Evolutionary conservation across 208 protist species (phyloP).

Genomic region (Acanthamoeba triangularis): DNA sequence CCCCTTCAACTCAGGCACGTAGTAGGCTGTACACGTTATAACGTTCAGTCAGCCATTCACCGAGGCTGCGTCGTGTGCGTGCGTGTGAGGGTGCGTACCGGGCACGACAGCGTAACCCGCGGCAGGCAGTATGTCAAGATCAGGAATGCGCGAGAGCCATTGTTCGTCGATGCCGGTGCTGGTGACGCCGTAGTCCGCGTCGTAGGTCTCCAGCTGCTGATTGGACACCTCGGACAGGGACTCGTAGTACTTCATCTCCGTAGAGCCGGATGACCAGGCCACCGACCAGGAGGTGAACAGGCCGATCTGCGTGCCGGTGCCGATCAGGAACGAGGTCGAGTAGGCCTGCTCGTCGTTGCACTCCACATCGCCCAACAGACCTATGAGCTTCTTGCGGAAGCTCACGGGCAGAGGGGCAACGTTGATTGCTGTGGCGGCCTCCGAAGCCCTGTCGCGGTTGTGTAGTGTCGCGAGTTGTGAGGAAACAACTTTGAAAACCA

Average conservation of each 20-base stretch:
- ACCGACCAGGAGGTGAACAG: not conserved
- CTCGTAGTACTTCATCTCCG: not conserved
- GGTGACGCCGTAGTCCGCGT: not conserved
- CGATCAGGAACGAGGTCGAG: not conserved
- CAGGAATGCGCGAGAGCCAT: not conserved
- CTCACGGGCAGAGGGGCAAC: not conserved
- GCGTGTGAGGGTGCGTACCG: not conserved
- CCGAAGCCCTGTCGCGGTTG: not conserved
- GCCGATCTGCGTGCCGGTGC: not conserved
- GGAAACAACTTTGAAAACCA: too few species aligned
- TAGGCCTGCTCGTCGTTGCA: slow-evolving; percentile 5
- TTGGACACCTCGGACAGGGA: not conserved
- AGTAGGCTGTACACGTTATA: not conserved
- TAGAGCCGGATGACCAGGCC: not conserved
- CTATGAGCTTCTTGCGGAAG: not conserved
- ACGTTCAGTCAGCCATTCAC: not conserved
- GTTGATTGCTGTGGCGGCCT: not conserved
- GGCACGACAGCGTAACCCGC: not conserved
- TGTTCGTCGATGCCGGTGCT: not conserved
- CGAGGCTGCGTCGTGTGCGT: not conserved
- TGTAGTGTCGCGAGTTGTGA: too few species aligned
- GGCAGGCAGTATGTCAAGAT: not conserved
- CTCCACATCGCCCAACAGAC: not conserved
- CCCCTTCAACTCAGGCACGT: not conserved
- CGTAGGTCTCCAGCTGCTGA: not conserved